Evolutionary conservation across 1,139 yeast species (phyloP), one percentile per base, ranked within the genome.

Genomic region (Debaryomyces subglobosus): DNA sequence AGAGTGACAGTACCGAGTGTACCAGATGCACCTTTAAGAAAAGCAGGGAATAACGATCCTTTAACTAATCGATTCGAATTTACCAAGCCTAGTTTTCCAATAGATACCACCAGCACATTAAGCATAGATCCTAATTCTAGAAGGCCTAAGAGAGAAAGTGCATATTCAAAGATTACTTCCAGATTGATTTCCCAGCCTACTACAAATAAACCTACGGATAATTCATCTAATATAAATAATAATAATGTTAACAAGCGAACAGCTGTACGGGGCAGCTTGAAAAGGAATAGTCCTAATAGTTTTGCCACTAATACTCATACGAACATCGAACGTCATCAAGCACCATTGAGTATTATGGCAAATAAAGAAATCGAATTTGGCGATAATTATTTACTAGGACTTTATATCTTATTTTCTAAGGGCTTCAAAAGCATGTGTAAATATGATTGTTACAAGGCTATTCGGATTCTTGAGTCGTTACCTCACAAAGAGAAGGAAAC

Each of bases 371-470:
- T 78, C 15, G 77, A 72, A 38, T 63, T 65, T 35, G 53, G 81
- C 23, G 81, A 81, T 45, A 61, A 64, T 20, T 74, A 77, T 48
- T 60, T 87, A 25, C 64, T 81, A 30, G 69, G 73, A 16, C 63
- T 87, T 3, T 86, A 86, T 59, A 72, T 80, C 10, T 69, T 75
- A 8, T 78, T 90, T 55, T 94, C 94, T 1, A 79, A 81, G 56
- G 86, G 86, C 12, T 81, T 71, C 62, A 82, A 84, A 54, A 79
- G 89, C 13, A 78, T 87, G 70, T 71, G 84, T 49, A 74, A 78
- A 42, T 92, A 80, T 66, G 94, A 90, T 62, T 89, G 96, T 56
- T 85, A 83, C 61, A 85, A 86, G 58, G 96, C 97, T 0, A 83
- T 91, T 8, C 69, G 94, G 48, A 72, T 82, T 2, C 72, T 94